Base-by-base conservation (phyloP, 2,329 filamentous ascomycete species). In the Monosporascus sp. region DNA sequence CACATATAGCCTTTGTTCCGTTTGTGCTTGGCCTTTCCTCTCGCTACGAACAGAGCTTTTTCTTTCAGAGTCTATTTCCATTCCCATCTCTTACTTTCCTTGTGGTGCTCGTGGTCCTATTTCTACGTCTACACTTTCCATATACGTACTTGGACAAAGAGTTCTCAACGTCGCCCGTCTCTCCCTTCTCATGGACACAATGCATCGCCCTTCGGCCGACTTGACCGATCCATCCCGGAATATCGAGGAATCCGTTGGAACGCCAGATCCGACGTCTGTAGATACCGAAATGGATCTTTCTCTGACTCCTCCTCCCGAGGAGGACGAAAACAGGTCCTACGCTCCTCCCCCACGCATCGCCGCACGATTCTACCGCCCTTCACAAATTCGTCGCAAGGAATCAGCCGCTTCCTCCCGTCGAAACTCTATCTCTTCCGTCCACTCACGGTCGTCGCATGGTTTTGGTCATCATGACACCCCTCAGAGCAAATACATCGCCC, bases 351-450 rank as follows among this genome's bases (percentile, higher is more conserved):
- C 88, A 31, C 87, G 85, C 65, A 87, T 92, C 65, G 88, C 88
- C 62, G 88, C 88, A 51, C 87, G 88, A 58, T 90, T 93, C 74
- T 89, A 89, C 71, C 81, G 85, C 56, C 81, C 80, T 37, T 81
- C 77, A 5, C 83, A 84, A 60, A 80, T 78, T 58, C 84, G 87
- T 60, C 85, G 86, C 62, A 89, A 87, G 68, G 86, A 86, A 53
- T 91, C 88, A 24, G 87, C 88, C 16, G 83, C 88, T 24, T 91
- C 88, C 2, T 91, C 88, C 31, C 86, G 88, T 59, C 85, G 88
- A 57, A 91, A 91, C 71, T 91, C 88, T 53, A 81, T 91, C 31
- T 91, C 88, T 4, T 92, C 88, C 1, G 83, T 79, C 24, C 87
- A 89, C 55, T 89, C 87, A 17, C 84, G 84, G 57, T 85, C 82